A percentile compares a stretch with the other conserved stretches of the same genome.
Conservation (phyloP, 805 yeast genomes). For the Ogataea nonfermentans region DNA sequence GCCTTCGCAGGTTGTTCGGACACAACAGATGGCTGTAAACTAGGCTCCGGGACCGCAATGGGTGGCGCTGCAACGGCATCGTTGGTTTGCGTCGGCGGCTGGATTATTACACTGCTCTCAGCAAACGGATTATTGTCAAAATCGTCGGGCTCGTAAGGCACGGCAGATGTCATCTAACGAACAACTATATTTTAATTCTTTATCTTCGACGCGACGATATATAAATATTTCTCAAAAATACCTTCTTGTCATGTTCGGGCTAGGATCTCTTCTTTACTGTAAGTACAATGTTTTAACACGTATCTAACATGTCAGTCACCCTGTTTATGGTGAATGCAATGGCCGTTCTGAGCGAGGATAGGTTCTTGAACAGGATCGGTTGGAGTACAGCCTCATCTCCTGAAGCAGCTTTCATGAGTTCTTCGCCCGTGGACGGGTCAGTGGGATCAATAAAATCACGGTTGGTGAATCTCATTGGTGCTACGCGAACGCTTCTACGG, state of each 20-base stretch:
- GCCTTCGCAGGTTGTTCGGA: constrained; percentile 1
- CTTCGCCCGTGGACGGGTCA: constrained; percentile 17
- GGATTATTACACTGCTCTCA: constrained; percentile 36
- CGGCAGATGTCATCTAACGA: constrained; percentile 35
- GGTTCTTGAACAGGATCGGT: constrained; percentile 51
- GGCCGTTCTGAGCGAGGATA: constrained; percentile 59
- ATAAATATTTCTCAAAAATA: not conserved
- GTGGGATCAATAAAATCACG: constrained; percentile 40
- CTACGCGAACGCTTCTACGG: constrained; percentile 57
- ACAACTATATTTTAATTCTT: constrained; percentile 1
- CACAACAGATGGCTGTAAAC: not conserved
- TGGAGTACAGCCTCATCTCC: constrained; percentile 28
- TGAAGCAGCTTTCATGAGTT: constrained; percentile 17
- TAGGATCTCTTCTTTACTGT: constrained; percentile 52
- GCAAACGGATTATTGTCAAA: constrained; percentile 64
- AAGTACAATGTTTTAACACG: constrained; percentile 14
- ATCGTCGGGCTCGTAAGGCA: constrained; percentile 47
- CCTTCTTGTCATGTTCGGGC: constrained; percentile 42
- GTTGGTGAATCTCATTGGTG: constrained; percentile 51
- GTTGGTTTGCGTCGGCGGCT: constrained; percentile 5
- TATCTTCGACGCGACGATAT: constrained; percentile 8
- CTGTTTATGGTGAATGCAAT: constrained; percentile 54
- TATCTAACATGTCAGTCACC: constrained; percentile 35
- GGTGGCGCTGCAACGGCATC: constrained; percentile 1
- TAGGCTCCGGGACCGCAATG: constrained; percentile 1